A percentile compares a stretch with the other conserved stretches of the same genome.
phyloP scores from a whole-genome alignment of 805 yeast genomes.

The Nakazawaea holstii region DNA sequence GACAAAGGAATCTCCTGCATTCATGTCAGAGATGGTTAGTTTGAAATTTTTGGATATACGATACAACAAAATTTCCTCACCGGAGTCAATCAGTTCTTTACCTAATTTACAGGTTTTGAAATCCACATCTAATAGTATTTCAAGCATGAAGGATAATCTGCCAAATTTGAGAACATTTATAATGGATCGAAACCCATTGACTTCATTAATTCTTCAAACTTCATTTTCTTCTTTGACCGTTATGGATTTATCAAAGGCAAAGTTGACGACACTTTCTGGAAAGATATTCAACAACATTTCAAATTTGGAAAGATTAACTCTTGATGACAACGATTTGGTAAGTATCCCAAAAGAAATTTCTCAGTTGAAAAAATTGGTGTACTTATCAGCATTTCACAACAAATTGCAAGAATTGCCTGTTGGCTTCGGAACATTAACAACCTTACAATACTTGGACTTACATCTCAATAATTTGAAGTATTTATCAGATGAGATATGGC shows the following conservation, averaged over 20 bases:
- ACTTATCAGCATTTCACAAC: slow-evolving; percentile 68
- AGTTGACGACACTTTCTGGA: slow-evolving; percentile 66
- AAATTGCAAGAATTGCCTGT: slow-evolving; percentile 68
- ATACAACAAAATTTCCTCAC: slow-evolving; percentile 54
- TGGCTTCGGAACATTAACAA: slow-evolving; percentile 52
- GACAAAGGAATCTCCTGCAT: slow-evolving; percentile 42
- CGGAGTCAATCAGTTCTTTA: slow-evolving; percentile 50
- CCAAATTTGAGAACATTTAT: slow-evolving; percentile 62
- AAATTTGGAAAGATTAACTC: slow-evolving; percentile 61
- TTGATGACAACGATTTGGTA: slow-evolving; percentile 80
- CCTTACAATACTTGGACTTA: slow-evolving; percentile 64
- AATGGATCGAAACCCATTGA: slow-evolving; percentile 80
- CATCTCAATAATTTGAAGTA: slow-evolving; percentile 78
- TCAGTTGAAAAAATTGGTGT: slow-evolving; percentile 49
- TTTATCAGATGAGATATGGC: slow-evolving; percentile 66
- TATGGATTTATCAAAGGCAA: slow-evolving; percentile 77
- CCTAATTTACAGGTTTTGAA: slow-evolving; percentile 66
- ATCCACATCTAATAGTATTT: slow-evolving; percentile 70
- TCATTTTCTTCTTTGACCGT: slow-evolving; percentile 57
- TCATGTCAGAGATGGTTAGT: slow-evolving; percentile 45
- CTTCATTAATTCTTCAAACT: slow-evolving; percentile 52
- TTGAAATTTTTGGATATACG: slow-evolving; percentile 73
- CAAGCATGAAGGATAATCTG: slow-evolving; percentile 61
- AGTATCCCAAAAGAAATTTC: slow-evolving; percentile 68
- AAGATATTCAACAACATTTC: slow-evolving; percentile 58